Conservation (phyloP, 495 filamentous ascomycete species). For the Aspergillus mulundensis region DNA sequence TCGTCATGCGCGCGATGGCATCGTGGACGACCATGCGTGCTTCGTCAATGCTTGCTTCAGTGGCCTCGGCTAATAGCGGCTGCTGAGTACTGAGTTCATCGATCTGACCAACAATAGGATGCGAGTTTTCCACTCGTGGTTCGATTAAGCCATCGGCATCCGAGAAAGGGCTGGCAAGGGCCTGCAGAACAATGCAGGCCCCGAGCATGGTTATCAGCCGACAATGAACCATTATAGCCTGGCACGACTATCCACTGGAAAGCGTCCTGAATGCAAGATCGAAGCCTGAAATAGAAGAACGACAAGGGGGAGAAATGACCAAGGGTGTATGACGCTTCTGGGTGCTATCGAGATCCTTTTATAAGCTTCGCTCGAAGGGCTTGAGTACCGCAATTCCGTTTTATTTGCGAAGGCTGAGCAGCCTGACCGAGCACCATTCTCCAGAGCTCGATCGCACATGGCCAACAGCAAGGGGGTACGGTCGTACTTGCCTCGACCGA, state of each 20-base stretch:
- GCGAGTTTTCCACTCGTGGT: not conserved
- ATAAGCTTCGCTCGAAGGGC: not conserved
- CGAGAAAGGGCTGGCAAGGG: not conserved
- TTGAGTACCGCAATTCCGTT: not conserved
- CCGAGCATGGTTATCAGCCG: not conserved
- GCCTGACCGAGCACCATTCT: not conserved
- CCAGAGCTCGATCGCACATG: not conserved
- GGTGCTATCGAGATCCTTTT: not conserved
- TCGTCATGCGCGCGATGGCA: conserved; percentile 8
- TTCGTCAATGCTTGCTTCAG: not conserved
- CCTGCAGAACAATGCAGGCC: not conserved
- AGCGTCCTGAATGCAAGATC: not conserved
- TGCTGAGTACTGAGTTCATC: not conserved
- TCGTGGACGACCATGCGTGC: conserved; percentile 1
- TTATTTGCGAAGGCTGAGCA: not conserved
- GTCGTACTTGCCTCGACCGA: not conserved
- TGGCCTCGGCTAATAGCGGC: not conserved
- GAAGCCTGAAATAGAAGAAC: not conserved
- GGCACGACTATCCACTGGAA: not conserved
- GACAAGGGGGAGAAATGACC: not conserved
- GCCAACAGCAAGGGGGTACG: not conserved
- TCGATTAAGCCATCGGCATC: not conserved
- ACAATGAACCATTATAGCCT: not conserved
- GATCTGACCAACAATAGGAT: not conserved
- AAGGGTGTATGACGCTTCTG: not conserved